Conservation (phyloP, 140 eudicot species). For the Bidens hawaiensis region DNA sequence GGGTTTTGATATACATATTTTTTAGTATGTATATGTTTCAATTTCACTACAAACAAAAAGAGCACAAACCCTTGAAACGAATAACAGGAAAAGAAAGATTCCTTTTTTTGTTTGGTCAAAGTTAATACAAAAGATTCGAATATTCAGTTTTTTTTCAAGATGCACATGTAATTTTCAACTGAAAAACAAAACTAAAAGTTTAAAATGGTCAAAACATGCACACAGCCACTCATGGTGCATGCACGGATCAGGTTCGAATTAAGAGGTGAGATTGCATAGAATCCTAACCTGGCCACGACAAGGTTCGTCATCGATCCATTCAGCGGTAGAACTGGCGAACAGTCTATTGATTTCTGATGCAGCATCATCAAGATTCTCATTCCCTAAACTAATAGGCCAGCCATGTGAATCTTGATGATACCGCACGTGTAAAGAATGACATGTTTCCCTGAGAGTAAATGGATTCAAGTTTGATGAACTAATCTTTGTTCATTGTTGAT, state of each 20-base stretch:
- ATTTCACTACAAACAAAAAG: neutral
- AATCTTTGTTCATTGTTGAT: no score
- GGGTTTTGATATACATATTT: neutral
- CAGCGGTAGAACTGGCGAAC: neutral
- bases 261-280: neutral
- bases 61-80: neutral
- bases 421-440: constrained; percentile 24
- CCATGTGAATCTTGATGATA: constrained; percentile 23
- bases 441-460: neutral
- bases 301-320: neutral
- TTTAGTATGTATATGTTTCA: neutral
- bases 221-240: neutral
- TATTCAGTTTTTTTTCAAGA: neutral
- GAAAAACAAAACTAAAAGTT: neutral
- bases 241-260: neutral
- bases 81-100: neutral
- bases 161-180: neutral
- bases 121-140: constrained; percentile 10
- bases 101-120: neutral
- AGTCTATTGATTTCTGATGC: constrained; percentile 36
- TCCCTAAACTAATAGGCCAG: neutral
- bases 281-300: constrained; percentile 1
- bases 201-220: neutral
- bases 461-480: neutral
- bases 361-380: constrained; percentile 42